A percentile compares a stretch with the other conserved stretches of the same genome.
Conservation (phyloP, 129 eudicot genomes). For the Ambrosia trifida region DNA sequence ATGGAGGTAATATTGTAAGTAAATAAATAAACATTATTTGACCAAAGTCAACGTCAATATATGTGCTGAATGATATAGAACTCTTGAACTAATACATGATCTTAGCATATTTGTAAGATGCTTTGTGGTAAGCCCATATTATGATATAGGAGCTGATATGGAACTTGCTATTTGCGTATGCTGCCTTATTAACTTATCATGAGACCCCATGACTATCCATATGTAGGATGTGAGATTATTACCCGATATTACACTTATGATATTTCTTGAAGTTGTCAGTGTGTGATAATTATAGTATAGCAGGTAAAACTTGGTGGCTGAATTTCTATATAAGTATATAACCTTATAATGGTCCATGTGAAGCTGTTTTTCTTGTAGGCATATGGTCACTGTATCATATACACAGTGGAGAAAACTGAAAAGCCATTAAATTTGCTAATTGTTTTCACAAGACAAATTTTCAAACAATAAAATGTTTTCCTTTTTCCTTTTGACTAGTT, state of each 20-base stretch:
- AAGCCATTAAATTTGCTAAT: background rate
- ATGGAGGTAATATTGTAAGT: slow-evolving; percentile 1
- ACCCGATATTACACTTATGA: background rate
- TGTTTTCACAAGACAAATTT: slow-evolving; percentile 12
- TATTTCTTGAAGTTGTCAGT: slow-evolving; percentile 6
- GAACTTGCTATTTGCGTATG: background rate
- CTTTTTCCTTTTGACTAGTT: background rate
- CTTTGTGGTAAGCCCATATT: slow-evolving; percentile 7
- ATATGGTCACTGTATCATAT: background rate
- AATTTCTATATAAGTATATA: background rate
- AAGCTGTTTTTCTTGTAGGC: background rate
- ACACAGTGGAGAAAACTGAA: background rate
- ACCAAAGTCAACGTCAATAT: slow-evolving; percentile 7
- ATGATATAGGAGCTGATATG: slow-evolving; percentile 12
- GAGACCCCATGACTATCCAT: background rate
- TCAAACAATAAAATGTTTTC: background rate
- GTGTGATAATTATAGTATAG: background rate
- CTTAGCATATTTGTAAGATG: slow-evolving; percentile 22
- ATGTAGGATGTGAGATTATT: background rate
- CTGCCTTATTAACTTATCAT: background rate
- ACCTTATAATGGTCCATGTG: background rate
- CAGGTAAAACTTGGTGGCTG: background rate
- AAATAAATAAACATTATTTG: background rate
- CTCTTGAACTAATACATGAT: slow-evolving; percentile 8
- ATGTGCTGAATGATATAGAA: background rate